Evolutionary conservation across 108 stramenopile species (phyloP).

Genomic region (Skeletonema costatum): DNA sequence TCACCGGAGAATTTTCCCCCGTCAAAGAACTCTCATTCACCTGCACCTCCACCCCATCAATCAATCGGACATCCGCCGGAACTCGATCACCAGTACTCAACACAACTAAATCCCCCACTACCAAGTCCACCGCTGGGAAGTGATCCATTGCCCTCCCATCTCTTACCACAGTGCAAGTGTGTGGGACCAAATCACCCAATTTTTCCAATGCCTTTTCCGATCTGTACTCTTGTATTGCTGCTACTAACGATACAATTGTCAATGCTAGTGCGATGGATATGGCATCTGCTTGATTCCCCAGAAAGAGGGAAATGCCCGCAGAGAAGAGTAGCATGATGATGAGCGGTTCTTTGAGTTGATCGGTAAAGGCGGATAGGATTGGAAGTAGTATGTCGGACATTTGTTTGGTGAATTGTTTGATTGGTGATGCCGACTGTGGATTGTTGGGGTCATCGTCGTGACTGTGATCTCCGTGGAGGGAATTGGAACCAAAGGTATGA

Average conservation of each 20-base stretch:
- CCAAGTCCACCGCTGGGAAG: conserved; percentile 84
- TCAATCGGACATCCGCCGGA: conserved; percentile 94
- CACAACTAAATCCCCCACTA: conserved; percentile 94
- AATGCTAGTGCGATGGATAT: conserved; percentile 91
- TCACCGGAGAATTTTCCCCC: conserved; percentile 89
- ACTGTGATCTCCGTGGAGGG: conserved; percentile 53
- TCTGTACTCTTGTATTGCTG: conserved; percentile 95
- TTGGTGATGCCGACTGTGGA: neutral
- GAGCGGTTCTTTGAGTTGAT: conserved; percentile 94
- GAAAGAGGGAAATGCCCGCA: conserved; percentile 74
- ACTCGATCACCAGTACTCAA: conserved; percentile 91
- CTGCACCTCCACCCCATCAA: conserved; percentile 78
- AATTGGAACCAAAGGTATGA: conserved; percentile 59
- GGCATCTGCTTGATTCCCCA: conserved; percentile 92
- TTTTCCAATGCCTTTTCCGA: conserved; percentile 91
- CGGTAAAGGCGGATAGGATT: conserved; percentile 58
- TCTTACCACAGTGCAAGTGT: conserved; percentile 82
- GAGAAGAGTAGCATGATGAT: conserved; percentile 92
- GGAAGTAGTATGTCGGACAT: conserved; percentile 37
- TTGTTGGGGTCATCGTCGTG: conserved; percentile 34
- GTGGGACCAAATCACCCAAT: conserved; percentile 86
- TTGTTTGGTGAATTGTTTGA: conserved; percentile 5
- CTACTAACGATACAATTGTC: conserved; percentile 91
- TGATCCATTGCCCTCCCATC: conserved; percentile 72
- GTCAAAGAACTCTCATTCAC: conserved; percentile 92